phyloP scores from a whole-genome alignment of 192 early-diverging fungal genomes.

The Podila clonocystis region DNA sequence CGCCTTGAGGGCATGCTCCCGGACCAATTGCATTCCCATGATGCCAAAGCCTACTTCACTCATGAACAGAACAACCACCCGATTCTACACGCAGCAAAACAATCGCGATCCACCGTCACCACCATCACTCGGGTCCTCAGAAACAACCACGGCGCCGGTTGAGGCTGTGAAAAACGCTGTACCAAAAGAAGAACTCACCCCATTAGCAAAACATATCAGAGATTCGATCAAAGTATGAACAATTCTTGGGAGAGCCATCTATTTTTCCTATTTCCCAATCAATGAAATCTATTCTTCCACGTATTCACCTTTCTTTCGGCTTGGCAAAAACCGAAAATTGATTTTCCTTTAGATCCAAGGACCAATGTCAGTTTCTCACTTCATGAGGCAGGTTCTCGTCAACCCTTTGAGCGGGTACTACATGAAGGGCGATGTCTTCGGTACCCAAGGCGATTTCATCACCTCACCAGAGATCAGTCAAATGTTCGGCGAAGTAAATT shows the following conservation, averaged over 20 bases:
- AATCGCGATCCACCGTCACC: neutral
- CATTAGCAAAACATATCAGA: slow-evolving; percentile 66
- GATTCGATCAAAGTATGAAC: slow-evolving; percentile 61
- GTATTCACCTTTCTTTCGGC: neutral
- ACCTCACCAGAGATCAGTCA: slow-evolving; percentile 98
- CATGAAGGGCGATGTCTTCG: slow-evolving; percentile 92
- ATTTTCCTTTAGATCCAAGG: slow-evolving; percentile 62
- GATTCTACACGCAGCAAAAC: too few species aligned
- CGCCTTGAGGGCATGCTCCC: too few species aligned
- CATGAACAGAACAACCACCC: too few species aligned
- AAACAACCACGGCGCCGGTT: neutral
- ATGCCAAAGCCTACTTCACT: too few species aligned
- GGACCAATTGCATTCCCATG: too few species aligned
- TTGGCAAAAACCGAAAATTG: neutral
- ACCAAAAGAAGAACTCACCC: slow-evolving; percentile 62
- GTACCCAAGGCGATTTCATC: slow-evolving; percentile 90
- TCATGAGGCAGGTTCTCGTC: slow-evolving; percentile 88
- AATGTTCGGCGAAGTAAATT: slow-evolving; percentile 92
- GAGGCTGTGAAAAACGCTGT: neutral
- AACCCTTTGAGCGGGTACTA: slow-evolving; percentile 95
- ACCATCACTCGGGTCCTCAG: neutral
- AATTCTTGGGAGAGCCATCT: neutral
- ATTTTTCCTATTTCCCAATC: neutral
- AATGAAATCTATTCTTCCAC: neutral
- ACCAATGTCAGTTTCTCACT: slow-evolving; percentile 83